These are phyloP conservation scores for Teratosphaeriaceae sp. DNA, from an alignment of 2,329 filamentous ascomycete genomes.

Conservation along the genomic window DNA sequence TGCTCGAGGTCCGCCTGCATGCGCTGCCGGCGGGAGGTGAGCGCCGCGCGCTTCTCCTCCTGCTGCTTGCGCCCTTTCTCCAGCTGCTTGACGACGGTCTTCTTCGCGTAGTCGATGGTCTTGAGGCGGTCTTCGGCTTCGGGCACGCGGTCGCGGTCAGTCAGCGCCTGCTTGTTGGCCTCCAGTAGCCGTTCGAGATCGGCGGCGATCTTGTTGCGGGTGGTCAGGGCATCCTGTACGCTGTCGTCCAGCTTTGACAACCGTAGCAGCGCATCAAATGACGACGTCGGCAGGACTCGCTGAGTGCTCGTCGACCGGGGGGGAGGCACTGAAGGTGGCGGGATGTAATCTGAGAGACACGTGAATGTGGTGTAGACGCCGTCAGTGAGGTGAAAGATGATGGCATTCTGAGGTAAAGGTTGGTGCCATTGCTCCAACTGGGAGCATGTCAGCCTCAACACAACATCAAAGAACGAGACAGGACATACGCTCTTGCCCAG, in stretches of 20 bases:
- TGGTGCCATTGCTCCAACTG: slow-evolving; percentile 57
- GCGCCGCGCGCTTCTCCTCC: slow-evolving; percentile 60
- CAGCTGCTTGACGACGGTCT: slow-evolving; percentile 59
- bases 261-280: slow-evolving; percentile 82
- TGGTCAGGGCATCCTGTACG: slow-evolving; percentile 80
- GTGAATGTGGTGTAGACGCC: slow-evolving; percentile 61
- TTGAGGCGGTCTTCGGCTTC: slow-evolving; percentile 40
- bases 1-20: slow-evolving; percentile 47
- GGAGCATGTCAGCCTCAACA: not conserved
- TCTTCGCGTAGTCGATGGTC: slow-evolving; percentile 47
- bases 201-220: slow-evolving; percentile 63
- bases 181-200: slow-evolving; percentile 60
- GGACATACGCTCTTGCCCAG: slow-evolving; percentile 55
- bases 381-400: slow-evolving; percentile 79
- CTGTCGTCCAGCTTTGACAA: slow-evolving; percentile 84
- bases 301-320: slow-evolving; percentile 32
- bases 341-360: slow-evolving; percentile 19
- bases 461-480: not conserved
- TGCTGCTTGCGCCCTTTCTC: slow-evolving; percentile 56
- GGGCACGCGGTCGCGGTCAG: slow-evolving; percentile 28
- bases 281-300: slow-evolving; percentile 57
- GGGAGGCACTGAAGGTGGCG: slow-evolving; percentile 7
- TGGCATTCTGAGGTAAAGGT: slow-evolving; percentile 70
- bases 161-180: slow-evolving; percentile 32
- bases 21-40: slow-evolving; percentile 57